Evolutionary conservation across 1,139 yeast species (phyloP).

Genomic region (Candida pseudoviswanathii): DNA sequence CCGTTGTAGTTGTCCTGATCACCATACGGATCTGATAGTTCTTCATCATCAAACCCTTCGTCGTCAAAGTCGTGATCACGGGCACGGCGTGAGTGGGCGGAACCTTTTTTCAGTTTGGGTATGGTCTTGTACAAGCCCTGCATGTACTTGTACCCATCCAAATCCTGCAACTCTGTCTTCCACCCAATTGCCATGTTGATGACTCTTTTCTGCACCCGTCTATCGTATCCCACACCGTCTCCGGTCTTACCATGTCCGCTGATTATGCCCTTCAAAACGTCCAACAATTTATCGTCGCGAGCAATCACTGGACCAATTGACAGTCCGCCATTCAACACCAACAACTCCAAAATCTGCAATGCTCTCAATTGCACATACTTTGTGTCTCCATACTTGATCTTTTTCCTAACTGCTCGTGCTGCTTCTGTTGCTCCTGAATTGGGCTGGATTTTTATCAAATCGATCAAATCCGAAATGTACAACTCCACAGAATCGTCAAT

Average conservation of each 20-base stretch:
- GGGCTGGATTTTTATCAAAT: slow-evolving; percentile 43
- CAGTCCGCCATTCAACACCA: slow-evolving; percentile 74
- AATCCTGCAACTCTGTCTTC: slow-evolving; percentile 56
- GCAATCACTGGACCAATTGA: slow-evolving; percentile 53
- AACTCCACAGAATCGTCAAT: slow-evolving; percentile 40
- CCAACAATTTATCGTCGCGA: slow-evolving; percentile 70
- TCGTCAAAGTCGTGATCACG: slow-evolving; percentile 14
- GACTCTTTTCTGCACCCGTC: slow-evolving; percentile 48
- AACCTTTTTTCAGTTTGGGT: slow-evolving; percentile 21
- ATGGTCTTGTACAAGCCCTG: slow-evolving; percentile 47
- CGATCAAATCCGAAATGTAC: slow-evolving; percentile 39
- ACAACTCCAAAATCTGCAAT: slow-evolving; percentile 66
- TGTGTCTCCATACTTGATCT: slow-evolving; percentile 77
- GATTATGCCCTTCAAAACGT: slow-evolving; percentile 58
- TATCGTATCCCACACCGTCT: slow-evolving; percentile 42
- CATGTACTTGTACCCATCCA: slow-evolving; percentile 53
- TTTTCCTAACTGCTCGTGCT: slow-evolving; percentile 87
- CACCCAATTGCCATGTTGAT: slow-evolving; percentile 61
- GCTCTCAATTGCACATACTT: slow-evolving; percentile 64
- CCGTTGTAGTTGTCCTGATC: slow-evolving; percentile 21
- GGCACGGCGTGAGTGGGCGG: background rate
- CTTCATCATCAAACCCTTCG: slow-evolving; percentile 17
- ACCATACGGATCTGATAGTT: slow-evolving; percentile 24
- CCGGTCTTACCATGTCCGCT: slow-evolving; percentile 40
- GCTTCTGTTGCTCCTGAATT: slow-evolving; percentile 68